These are phyloP conservation scores for Elaeis guineensis DNA, from an alignment of 176 grass and related monocot genomes.

Conservation along the genomic window DNA sequence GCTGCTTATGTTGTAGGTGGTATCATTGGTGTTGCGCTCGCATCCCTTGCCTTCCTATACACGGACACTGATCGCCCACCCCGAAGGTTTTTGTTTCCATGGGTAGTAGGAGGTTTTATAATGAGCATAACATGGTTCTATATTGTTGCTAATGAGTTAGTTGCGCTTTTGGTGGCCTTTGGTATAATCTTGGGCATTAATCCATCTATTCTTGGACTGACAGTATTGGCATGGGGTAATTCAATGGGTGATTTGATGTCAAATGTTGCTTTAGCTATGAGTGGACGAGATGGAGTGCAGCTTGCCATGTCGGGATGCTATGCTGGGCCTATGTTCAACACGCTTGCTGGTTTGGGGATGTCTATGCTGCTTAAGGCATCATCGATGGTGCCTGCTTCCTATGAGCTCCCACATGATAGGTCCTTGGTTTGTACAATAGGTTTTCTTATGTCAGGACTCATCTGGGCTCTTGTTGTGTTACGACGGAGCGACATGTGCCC, in stretches of 20 bases:
- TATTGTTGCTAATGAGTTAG: slow-evolving; percentile 89
- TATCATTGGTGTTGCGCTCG: slow-evolving; percentile 42
- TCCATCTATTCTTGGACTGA: slow-evolving; percentile 92
- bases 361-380: slow-evolving; percentile 85
- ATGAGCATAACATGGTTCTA: slow-evolving; percentile 99
- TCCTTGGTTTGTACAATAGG: slow-evolving; percentile 78
- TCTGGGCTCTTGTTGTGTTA: slow-evolving; percentile 74
- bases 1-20: slow-evolving; percentile 42
- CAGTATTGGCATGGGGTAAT: slow-evolving; percentile 94
- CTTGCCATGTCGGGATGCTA: slow-evolving; percentile 98
- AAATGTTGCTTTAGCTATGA: slow-evolving; percentile 85
- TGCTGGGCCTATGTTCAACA: slow-evolving; percentile 99
- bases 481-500: slow-evolving; percentile 62
- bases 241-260: slow-evolving; percentile 98
- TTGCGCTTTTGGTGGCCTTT: slow-evolving; percentile 82
- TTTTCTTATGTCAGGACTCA: slow-evolving; percentile 75
- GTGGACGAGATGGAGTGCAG: slow-evolving; percentile 79
- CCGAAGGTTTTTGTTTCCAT: slow-evolving; percentile 73
- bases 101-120: slow-evolving; percentile 96
- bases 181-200: slow-evolving; percentile 84
- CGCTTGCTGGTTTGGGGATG: slow-evolving; percentile 84
- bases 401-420: slow-evolving; percentile 59
- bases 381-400: slow-evolving; percentile 53
- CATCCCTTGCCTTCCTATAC: slow-evolving; percentile 58
- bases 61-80: slow-evolving; percentile 61